phyloP scores from a whole-genome alignment of 2,329 filamentous ascomycete genomes.

The Parasarocladium wereldwijsianum region DNA sequence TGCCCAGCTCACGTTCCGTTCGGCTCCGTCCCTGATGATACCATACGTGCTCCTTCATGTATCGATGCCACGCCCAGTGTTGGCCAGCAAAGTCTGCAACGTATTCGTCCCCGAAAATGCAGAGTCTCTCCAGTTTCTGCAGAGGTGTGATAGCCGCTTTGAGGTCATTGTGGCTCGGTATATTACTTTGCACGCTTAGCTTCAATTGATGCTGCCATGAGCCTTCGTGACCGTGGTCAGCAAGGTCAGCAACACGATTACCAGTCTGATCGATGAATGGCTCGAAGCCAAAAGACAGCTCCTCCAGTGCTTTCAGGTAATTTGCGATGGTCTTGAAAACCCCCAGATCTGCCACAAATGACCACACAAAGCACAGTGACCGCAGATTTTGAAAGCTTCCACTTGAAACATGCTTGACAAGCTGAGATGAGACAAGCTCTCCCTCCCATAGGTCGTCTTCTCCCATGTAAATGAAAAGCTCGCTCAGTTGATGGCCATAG shows the following conservation, averaged over 20 bases:
- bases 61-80: constrained; percentile 1
- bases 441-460: no score
- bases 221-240: no score
- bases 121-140: neutral
- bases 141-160: neutral
- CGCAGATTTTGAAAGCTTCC: constrained; percentile 1
- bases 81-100: constrained; percentile 1
- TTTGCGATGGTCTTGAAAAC: neutral
- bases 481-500: constrained; percentile 1
- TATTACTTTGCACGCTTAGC: neutral
- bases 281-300: constrained; percentile 2
- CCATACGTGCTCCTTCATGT: constrained; percentile 1
- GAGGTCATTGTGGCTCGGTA: neutral
- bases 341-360: neutral
- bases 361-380: constrained; percentile 1
- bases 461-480: constrained; percentile 1
- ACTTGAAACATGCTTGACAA: neutral
- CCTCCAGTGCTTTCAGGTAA: constrained; percentile 1
- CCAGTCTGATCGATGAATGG: neutral
- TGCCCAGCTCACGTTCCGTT: neutral
- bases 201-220: neutral
- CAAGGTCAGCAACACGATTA: no score
- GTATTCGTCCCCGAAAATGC: neutral
- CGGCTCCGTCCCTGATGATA: constrained; percentile 1
- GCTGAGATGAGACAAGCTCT: neutral